phyloP scores from a whole-genome alignment of 768 basidiomycete species.

The Dictyophora rubrovolvata region DNA sequence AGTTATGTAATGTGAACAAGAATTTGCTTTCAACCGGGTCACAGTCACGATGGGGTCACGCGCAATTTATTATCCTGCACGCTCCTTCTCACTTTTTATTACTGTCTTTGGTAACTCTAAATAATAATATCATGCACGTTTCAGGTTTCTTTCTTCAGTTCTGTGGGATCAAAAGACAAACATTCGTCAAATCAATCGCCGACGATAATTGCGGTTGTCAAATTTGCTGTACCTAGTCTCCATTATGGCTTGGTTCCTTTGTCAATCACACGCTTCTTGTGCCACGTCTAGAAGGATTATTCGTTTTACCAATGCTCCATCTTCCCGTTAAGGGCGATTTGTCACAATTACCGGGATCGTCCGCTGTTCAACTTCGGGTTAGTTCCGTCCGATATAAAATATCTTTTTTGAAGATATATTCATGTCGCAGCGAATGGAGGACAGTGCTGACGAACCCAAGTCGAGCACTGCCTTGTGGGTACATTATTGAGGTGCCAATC shows the following conservation, averaged over 20 bases:
- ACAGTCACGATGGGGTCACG: background rate
- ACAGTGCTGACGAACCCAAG: background rate
- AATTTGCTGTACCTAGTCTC: background rate
- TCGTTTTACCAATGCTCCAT: slow-evolving; percentile 52
- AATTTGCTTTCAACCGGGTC: background rate
- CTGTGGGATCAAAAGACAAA: background rate
- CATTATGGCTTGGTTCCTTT: background rate
- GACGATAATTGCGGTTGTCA: background rate
- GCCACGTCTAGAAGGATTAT: background rate
- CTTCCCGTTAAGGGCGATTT: slow-evolving; percentile 37
- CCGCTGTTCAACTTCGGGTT: background rate
- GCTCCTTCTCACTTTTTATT: no score
- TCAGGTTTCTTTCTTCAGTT: background rate
- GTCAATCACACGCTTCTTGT: background rate
- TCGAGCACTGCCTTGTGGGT: background rate
- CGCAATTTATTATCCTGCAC: no score
- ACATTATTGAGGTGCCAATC: no score
- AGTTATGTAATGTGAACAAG: background rate
- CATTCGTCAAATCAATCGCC: background rate
- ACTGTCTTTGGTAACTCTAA: no score
- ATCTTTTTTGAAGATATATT: background rate
- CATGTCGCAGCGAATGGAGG: slow-evolving; percentile 14
- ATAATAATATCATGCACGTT: no score
- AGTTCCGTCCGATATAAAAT: background rate
- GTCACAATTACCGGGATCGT: background rate